phyloP scores from a whole-genome alignment of 345 rosid genomes.

The Clausena lansium region DNA sequence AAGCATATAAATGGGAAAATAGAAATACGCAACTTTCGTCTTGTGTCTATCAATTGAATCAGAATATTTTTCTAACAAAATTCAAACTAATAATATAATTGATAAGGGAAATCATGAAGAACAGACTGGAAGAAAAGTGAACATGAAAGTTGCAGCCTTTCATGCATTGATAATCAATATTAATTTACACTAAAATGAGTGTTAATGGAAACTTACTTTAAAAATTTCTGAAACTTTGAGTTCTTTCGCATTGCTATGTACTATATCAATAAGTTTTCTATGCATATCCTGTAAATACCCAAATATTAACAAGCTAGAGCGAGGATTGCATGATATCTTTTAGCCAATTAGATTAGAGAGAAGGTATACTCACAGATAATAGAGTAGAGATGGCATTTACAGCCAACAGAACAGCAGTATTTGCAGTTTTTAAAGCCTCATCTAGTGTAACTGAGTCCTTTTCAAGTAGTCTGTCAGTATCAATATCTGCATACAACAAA shows the following conservation, averaged over 20 bases:
- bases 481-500: constrained; percentile 59
- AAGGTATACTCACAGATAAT: constrained; percentile 53
- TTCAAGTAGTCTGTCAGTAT: constrained; percentile 71
- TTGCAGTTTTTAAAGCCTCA: constrained; percentile 83
- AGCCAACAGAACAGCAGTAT: constrained; percentile 80
- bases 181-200: constrained; percentile 9
- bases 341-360: constrained; percentile 15
- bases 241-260: constrained; percentile 47
- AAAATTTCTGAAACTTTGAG: constrained; percentile 54
- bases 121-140: neutral
- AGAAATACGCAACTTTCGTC: neutral
- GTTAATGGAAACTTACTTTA: constrained; percentile 41
- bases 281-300: constrained; percentile 53
- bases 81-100: constrained; percentile 1
- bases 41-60: neutral
- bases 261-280: constrained; percentile 42
- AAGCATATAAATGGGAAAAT: constrained; percentile 8
- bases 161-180: neutral
- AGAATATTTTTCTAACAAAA: neutral
- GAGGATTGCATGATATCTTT: neutral
- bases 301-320: constrained; percentile 11
- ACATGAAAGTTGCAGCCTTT: neutral
- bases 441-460: constrained; percentile 85
- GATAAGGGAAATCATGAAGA: neutral
- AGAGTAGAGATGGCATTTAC: constrained; percentile 60